Evolutionary conservation across 1,284 basidiomycete genomes (phyloP).

Genomic region (Ceratobasidium sp.): DNA sequence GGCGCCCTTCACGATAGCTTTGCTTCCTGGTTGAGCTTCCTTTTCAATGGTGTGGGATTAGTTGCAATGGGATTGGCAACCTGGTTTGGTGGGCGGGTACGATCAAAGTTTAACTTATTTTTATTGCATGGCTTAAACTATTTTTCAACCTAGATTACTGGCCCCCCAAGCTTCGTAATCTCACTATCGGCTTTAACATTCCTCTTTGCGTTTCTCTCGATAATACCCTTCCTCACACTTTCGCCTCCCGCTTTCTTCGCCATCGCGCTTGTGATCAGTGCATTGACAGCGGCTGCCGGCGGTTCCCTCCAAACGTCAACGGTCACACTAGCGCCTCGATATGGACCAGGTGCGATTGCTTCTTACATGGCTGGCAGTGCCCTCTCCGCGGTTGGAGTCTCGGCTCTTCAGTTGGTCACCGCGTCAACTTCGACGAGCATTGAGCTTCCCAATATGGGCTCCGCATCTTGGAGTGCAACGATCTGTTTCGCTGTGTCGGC

Average conservation of each 20-base stretch:
- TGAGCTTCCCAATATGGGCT: background rate
- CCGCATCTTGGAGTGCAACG: conserved; percentile 17
- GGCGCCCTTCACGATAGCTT: conserved; percentile 69
- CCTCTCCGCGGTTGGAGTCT: conserved; percentile 77
- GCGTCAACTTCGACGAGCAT: conserved; percentile 60
- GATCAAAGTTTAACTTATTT: conserved; percentile 47
- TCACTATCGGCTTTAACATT: conserved; percentile 62
- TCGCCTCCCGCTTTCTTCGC: conserved; percentile 67
- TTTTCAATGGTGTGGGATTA: conserved; percentile 72
- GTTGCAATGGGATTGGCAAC: conserved; percentile 77
- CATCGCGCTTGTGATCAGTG: conserved; percentile 69
- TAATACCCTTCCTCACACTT: conserved; percentile 56
- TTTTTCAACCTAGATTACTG: conserved; percentile 57
- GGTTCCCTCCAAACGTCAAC: conserved; percentile 76
- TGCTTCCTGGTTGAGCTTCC: conserved; percentile 72
- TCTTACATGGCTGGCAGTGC: conserved; percentile 79
- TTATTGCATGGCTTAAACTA: conserved; percentile 36
- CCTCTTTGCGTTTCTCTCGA: conserved; percentile 66
- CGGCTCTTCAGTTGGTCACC: conserved; percentile 73
- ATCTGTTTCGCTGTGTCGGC: conserved; percentile 75
- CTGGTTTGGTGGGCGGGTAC: conserved; percentile 69
- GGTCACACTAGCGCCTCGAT: conserved; percentile 74
- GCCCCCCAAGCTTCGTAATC: conserved; percentile 62
- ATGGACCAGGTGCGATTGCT: conserved; percentile 74
- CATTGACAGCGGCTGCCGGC: conserved; percentile 66